Base-by-base conservation (phyloP, 2,329 filamentous ascomycete species). In the Pseudogymnoascus sp. region DNA sequence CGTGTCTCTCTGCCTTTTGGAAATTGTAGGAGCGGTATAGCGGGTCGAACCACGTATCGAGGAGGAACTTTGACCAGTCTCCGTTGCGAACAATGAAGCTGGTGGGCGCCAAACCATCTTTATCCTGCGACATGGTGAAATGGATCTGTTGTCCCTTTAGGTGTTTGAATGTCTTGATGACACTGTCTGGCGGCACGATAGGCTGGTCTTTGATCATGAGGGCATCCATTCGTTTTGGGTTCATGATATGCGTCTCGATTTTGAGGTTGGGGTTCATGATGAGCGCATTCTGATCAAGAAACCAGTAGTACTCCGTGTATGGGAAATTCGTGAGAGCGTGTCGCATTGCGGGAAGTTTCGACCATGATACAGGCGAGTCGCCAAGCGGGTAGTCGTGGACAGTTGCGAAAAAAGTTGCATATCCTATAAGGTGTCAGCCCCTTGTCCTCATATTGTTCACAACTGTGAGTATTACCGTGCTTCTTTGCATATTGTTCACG, bases 31-130 rank as follows among this genome's bases (percentile, higher is more conserved):
- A 89, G 65, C 93, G 82, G 75, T 96, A 99, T 43, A 97, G 78
- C 57, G 94, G 94, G 72, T 97, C 91, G 71, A 94, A 96, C 94
- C 94, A 99, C 1, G 90, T 88, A 72, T 99, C 94, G 15, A 97
- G 75, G 71, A 99, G 90, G 77, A 89, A 99, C 70, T 88, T 89
- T 47, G 90, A 89, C 90, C 93, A 99, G 61, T 94, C 90, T 20
- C 92, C 91, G 63, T 88, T 90, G 64, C 85, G 82, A 11, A 99
- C 72, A 12, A 97, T 77, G 64, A 96, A 88, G 74, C 90, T 96
- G 9, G 84, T 85, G 14, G 86, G 82, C 25, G 85, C 84, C 60
- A 99, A 72, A 5, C 93, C 92, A 36, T 89, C 87, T 57, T 82
- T 83, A 71, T 99, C 94, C 75, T 97, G 91, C 6, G 89, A 88